These are phyloP conservation scores for Lipomyces spencermartinsiae DNA, from an alignment of 805 yeast species.

Conservation along the genomic window DNA sequence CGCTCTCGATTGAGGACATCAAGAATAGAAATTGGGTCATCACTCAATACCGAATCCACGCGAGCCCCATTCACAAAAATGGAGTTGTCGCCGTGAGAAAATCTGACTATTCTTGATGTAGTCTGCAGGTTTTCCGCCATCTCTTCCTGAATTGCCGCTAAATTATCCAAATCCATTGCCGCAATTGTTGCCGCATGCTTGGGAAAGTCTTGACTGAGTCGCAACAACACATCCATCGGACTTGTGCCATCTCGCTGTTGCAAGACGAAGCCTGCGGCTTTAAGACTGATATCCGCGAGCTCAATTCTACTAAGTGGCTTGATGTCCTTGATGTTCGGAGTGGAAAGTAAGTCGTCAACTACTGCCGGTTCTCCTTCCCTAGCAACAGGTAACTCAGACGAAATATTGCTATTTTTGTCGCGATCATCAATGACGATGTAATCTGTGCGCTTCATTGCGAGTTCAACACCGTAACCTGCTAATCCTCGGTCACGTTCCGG, in stretches of 20 bases:
- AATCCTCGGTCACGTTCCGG: constrained; percentile 12
- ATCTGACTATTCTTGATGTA: constrained; percentile 15
- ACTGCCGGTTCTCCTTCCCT: constrained; percentile 8
- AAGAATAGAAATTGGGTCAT: constrained; percentile 45
- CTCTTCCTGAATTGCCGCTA: constrained; percentile 37
- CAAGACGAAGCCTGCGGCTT: constrained; percentile 49
- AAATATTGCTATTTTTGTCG: constrained; percentile 41
- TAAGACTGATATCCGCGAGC: constrained; percentile 42
- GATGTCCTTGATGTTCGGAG: constrained; percentile 39
- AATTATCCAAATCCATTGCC: constrained; percentile 30
- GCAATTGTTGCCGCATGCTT: constrained; percentile 54
- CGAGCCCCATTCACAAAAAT: constrained; percentile 72
- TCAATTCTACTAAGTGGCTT: constrained; percentile 37
- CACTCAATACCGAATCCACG: constrained; percentile 49
- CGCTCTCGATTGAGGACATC: constrained; percentile 51
- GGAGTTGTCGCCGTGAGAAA: constrained; percentile 43
- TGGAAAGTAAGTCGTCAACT: constrained; percentile 38
- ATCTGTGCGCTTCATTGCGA: constrained; percentile 69
- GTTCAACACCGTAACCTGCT: constrained; percentile 69
- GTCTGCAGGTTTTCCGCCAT: constrained; percentile 36
- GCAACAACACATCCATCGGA: constrained; percentile 50
- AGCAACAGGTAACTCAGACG: not conserved
- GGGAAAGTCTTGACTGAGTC: constrained; percentile 61
- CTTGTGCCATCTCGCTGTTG: constrained; percentile 37
- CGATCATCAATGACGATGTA: constrained; percentile 70